phyloP scores from a whole-genome alignment of 805 yeast species.

The Saccharomyces kudriavzevii region DNA sequence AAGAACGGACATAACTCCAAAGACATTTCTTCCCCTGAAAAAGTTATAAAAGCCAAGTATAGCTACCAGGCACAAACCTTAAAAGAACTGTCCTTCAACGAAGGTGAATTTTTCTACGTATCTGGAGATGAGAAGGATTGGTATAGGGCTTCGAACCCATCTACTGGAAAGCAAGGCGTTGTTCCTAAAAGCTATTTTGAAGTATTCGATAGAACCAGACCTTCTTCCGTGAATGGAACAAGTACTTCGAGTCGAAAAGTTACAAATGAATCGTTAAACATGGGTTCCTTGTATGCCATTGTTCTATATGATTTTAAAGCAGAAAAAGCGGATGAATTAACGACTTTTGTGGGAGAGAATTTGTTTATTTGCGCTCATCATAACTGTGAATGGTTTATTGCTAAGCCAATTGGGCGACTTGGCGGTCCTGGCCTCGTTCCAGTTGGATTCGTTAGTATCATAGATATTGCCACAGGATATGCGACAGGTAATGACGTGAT shows the following conservation, averaged over 20 bases:
- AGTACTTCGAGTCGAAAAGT: conserved; percentile 8
- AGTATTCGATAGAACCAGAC: conserved; percentile 55
- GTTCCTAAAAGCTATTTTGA: conserved; percentile 85
- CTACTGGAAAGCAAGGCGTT: conserved; percentile 66
- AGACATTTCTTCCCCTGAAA: conserved; percentile 43
- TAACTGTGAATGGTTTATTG: conserved; percentile 94
- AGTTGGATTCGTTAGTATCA: conserved; percentile 75
- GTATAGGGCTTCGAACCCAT: conserved; percentile 86
- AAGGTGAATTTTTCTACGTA: conserved; percentile 88
- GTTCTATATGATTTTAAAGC: conserved; percentile 83
- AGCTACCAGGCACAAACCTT: conserved; percentile 73
- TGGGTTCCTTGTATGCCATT: conserved; percentile 64
- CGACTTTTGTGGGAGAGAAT: conserved; percentile 77
- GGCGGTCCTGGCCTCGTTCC: conserved; percentile 98
- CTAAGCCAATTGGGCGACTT: conserved; percentile 86
- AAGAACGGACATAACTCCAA: conserved; percentile 6
- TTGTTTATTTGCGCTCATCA: conserved; percentile 93
- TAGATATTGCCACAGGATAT: conserved; percentile 62
- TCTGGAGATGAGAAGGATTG: conserved; percentile 58
- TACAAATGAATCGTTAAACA: conserved; percentile 12
- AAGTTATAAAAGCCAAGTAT: conserved; percentile 74
- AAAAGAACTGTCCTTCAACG: conserved; percentile 67
- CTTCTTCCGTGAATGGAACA: conserved; percentile 17
- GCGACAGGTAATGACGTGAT: conserved; percentile 47
- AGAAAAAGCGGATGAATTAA: conserved; percentile 68